Conservation (phyloP, 1,284 basidiomycete species). For the Gomphus bonarii region DNA sequence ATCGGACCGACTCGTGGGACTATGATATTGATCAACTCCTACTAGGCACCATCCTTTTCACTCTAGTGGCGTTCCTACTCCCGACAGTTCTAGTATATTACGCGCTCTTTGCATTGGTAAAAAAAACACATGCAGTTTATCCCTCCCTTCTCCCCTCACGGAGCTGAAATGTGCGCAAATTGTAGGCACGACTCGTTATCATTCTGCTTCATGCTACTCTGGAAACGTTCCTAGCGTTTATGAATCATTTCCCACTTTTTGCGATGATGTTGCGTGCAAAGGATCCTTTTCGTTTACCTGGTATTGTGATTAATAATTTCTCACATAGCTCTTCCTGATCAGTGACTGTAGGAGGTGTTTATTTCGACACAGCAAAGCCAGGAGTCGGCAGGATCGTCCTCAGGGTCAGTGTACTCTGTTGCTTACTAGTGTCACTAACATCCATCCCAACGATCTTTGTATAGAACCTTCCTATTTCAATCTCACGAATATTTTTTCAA, state of each 20-base stretch:
- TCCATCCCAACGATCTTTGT: background rate
- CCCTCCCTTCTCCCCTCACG: background rate
- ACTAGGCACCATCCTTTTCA: slow-evolving; percentile 92
- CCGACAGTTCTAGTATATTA: slow-evolving; percentile 89
- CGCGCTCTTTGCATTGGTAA: slow-evolving; percentile 65
- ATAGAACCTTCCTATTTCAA: slow-evolving; percentile 28
- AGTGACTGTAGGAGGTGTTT: slow-evolving; percentile 5
- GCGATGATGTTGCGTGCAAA: slow-evolving; percentile 79
- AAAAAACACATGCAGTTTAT: slow-evolving; percentile 22
- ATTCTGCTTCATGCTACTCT: slow-evolving; percentile 51
- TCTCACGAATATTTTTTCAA: slow-evolving; percentile 26
- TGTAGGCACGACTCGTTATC: slow-evolving; percentile 51
- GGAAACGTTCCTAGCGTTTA: slow-evolving; percentile 57
- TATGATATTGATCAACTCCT: slow-evolving; percentile 93
- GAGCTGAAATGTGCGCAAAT: slow-evolving; percentile 4
- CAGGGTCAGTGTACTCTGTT: background rate
- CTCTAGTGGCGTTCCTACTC: slow-evolving; percentile 80
- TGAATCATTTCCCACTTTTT: slow-evolving; percentile 91
- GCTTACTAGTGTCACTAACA: background rate
- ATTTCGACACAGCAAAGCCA: background rate
- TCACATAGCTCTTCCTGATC: background rate
- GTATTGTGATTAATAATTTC: slow-evolving; percentile 26
- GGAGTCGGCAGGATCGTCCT: background rate
- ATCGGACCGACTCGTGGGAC: slow-evolving; percentile 78
- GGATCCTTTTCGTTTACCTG: slow-evolving; percentile 76